Conservation (phyloP, 352 stramenopile genomes). For the Phytopythium montanum region DNA sequence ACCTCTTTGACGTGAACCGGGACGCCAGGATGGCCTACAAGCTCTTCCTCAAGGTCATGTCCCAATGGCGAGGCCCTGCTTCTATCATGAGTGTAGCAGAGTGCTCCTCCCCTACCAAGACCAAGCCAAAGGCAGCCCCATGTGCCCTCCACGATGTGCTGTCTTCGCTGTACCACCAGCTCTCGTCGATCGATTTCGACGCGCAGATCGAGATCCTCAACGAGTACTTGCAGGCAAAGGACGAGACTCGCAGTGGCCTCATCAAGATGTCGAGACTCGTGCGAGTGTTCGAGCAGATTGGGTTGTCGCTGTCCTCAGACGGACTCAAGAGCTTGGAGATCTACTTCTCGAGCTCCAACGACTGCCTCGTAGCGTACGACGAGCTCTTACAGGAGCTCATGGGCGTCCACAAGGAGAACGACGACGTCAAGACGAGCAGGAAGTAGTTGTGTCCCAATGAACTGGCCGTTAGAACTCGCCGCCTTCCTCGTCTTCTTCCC, state of each 20-base stretch:
- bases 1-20: constrained; percentile 71
- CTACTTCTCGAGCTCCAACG: constrained; percentile 18
- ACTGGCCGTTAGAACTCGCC: constrained; percentile 8
- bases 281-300: constrained; percentile 46
- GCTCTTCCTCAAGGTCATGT: constrained; percentile 71
- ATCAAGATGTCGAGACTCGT: constrained; percentile 39
- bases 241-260: constrained; percentile 19
- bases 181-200: constrained; percentile 65
- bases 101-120: background rate
- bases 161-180: constrained; percentile 50
- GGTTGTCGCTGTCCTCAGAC: constrained; percentile 39
- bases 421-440: constrained; percentile 9
- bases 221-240: constrained; percentile 45
- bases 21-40: constrained; percentile 60
- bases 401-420: constrained; percentile 18
- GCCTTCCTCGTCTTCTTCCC: constrained; percentile 12
- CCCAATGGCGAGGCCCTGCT: constrained; percentile 31
- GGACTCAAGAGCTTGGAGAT: constrained; percentile 32
- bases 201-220: constrained; percentile 61
- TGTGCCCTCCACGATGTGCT: constrained; percentile 30
- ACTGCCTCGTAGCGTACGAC: constrained; percentile 21
- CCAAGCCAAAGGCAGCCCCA: background rate
- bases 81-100: background rate
- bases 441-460: constrained; percentile 4
- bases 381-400: constrained; percentile 30